Percentiles rank a stretch among this genome's conserved stretches.
Conservation (phyloP, 1,284 basidiomycete species). For the Psilocybe mexicana region DNA sequence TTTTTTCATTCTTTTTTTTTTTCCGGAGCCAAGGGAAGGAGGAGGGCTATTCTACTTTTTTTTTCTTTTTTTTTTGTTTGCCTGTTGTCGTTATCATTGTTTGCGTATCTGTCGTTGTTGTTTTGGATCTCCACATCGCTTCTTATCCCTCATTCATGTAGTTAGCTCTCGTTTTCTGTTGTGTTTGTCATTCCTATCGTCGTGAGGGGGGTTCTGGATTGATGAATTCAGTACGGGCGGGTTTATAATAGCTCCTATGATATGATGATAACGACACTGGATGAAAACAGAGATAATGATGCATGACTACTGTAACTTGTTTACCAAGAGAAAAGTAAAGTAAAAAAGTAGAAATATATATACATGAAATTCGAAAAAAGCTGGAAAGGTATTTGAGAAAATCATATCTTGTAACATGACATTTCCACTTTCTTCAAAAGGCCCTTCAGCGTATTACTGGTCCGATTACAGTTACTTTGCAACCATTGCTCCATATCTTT, state of each 20-base stretch:
- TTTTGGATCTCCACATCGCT: constrained; percentile 19
- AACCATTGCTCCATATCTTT: constrained; percentile 89
- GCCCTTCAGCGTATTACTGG: constrained; percentile 84
- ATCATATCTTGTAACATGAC: constrained; percentile 38
- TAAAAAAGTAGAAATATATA: constrained; percentile 21
- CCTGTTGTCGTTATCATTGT: constrained; percentile 17
- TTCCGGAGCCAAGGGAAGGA: not conserved
- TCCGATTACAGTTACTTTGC: constrained; percentile 78
- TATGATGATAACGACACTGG: constrained; percentile 2
- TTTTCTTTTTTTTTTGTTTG: not conserved
- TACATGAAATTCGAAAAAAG: constrained; percentile 8
- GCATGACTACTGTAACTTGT: constrained; percentile 3
- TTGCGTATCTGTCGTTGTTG: constrained; percentile 21
- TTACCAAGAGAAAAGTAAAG: constrained; percentile 12
- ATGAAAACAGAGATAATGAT: not conserved
- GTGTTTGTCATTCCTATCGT: constrained; percentile 25
- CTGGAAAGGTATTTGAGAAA: constrained; percentile 8
- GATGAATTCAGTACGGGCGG: constrained; percentile 27
- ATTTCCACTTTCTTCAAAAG: constrained; percentile 80
- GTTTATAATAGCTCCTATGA: constrained; percentile 9
- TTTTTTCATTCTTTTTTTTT: constrained; percentile 2
- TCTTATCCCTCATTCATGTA: constrained; percentile 13
- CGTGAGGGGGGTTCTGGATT: constrained; percentile 28
- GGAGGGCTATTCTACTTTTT: not conserved
- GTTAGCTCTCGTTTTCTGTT: constrained; percentile 22